A percentile compares a stretch with the other conserved stretches of the same genome.
These are phyloP conservation scores for Crotalaria pallida DNA, from an alignment of 306 rosid genomes.

Conservation along the genomic window DNA sequence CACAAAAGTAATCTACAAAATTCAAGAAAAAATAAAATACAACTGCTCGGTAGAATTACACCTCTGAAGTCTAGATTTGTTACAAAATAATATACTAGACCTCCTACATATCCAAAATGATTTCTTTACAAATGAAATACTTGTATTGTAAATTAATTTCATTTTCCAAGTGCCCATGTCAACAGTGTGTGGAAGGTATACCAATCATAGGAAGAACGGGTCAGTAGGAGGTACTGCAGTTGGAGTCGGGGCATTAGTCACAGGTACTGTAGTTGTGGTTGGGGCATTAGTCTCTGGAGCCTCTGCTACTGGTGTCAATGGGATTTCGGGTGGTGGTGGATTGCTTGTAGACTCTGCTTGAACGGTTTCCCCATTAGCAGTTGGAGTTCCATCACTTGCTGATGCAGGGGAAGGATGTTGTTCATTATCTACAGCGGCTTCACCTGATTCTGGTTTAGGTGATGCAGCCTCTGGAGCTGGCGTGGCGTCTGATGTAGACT, in stretches of 20 bases:
- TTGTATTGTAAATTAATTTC: background rate
- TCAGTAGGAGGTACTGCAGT: slow-evolving; percentile 30
- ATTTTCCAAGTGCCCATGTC: background rate
- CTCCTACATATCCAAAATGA: slow-evolving; percentile 16
- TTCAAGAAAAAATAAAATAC: background rate
- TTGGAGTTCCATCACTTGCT: slow-evolving; percentile 33
- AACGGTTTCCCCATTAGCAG: slow-evolving; percentile 28
- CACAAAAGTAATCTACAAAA: background rate
- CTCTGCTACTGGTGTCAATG: slow-evolving; percentile 36
- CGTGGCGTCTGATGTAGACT: slow-evolving; percentile 26
- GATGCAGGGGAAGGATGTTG: slow-evolving; percentile 29
- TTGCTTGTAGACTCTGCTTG: slow-evolving; percentile 24
- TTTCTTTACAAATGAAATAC: slow-evolving; percentile 31
- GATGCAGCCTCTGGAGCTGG: slow-evolving; percentile 26
- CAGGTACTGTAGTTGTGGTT: slow-evolving; percentile 19
- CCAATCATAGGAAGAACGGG: slow-evolving; percentile 27
- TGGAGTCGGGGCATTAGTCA: slow-evolving; percentile 15
- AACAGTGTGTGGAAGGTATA: slow-evolving; percentile 3
- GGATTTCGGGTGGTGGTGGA: slow-evolving; percentile 32
- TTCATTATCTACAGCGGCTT: slow-evolving; percentile 19
- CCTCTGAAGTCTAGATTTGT: slow-evolving; percentile 4
- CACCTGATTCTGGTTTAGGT: slow-evolving; percentile 40
- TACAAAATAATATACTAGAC: slow-evolving; percentile 21
- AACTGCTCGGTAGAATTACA: slow-evolving; percentile 19
- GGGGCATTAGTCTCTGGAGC: slow-evolving; percentile 23